A percentile compares a stretch with the other conserved stretches of the same genome.
Evolutionary conservation across 371 early-diverging fungal genomes (phyloP).

Genomic region (Mortierella sp.): DNA sequence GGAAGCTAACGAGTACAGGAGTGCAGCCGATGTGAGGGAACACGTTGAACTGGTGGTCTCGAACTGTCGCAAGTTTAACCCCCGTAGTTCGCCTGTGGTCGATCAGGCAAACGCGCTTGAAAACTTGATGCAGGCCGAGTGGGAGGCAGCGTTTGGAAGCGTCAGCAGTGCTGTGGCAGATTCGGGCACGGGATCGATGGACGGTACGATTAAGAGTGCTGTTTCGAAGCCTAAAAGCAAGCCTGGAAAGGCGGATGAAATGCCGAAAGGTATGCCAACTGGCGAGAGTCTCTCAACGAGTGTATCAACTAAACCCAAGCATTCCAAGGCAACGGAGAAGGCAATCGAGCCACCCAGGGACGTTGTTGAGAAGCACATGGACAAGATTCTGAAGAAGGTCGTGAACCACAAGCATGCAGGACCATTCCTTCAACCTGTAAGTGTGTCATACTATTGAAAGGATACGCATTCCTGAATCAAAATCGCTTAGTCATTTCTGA

Average conservation of each 20-base stretch:
- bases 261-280: conserved; percentile 11
- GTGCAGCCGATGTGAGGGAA: conserved; percentile 67
- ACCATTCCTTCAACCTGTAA: conserved; percentile 63
- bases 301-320: conserved; percentile 25
- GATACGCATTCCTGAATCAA: no score
- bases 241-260: conserved; percentile 11
- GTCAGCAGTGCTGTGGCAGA: background rate
- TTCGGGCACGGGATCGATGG: background rate
- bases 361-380: conserved; percentile 37
- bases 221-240: conserved; percentile 33
- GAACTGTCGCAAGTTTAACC: conserved; percentile 69
- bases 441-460: conserved; percentile 12
- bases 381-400: conserved; percentile 57
- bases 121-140: conserved; percentile 57
- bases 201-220: background rate
- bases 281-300: conserved; percentile 31
- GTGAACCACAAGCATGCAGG: conserved; percentile 56
- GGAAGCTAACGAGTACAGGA: conserved; percentile 54
- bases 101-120: conserved; percentile 62
- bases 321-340: conserved; percentile 25
- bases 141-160: conserved; percentile 55
- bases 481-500: no score
- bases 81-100: conserved; percentile 61
- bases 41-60: conserved; percentile 71
- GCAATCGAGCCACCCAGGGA: conserved; percentile 40